These are phyloP conservation scores for Populus trichocarpa DNA, from an alignment of 441 rosid genomes.

Conservation along the genomic window DNA sequence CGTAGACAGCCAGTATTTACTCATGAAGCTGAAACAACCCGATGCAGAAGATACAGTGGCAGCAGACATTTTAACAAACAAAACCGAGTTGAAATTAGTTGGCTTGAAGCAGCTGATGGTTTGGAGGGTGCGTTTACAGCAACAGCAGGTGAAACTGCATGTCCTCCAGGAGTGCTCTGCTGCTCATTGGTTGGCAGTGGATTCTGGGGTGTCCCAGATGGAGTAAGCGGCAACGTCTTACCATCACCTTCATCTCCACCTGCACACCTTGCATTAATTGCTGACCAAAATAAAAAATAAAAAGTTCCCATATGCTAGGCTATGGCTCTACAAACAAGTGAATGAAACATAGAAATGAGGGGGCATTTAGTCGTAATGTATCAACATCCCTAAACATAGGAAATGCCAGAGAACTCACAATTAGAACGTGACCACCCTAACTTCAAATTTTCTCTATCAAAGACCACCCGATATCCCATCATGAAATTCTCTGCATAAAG, in stretches of 20 bases:
- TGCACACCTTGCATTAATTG: constrained; percentile 16
- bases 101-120: constrained; percentile 42
- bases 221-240: constrained; percentile 36
- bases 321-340: not conserved
- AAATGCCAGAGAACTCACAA: constrained; percentile 46
- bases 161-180: constrained; percentile 42
- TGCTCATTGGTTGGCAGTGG: constrained; percentile 73
- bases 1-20: not conserved
- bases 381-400: not conserved
- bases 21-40: not conserved
- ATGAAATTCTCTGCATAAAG: constrained; percentile 77
- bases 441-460: constrained; percentile 75
- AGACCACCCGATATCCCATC: constrained; percentile 69
- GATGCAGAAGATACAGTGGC: not conserved
- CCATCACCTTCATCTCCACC: constrained; percentile 50
- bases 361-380: not conserved
- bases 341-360: not conserved
- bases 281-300: not conserved
- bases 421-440: constrained; percentile 77
- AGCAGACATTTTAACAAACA: constrained; percentile 17
- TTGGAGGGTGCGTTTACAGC: constrained; percentile 69
- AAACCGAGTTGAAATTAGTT: constrained; percentile 16
- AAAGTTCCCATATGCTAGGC: not conserved
- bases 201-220: constrained; percentile 37
- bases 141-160: constrained; percentile 68